phyloP scores from a whole-genome alignment of 1,139 yeast species.

The Blastobotrys indianensis region DNA sequence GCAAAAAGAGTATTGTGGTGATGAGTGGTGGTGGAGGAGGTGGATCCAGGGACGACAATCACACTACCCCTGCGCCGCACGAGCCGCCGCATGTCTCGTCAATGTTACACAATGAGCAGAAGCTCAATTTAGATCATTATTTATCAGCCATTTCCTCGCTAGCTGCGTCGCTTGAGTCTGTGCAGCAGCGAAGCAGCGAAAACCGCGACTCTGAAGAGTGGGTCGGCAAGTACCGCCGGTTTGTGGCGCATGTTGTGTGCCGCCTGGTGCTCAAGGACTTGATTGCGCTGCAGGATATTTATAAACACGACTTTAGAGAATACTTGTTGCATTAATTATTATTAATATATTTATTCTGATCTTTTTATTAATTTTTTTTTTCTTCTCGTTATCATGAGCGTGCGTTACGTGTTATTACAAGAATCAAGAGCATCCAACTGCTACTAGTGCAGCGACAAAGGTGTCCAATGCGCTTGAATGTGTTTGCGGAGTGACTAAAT shows the following conservation, averaged over 20 bases:
- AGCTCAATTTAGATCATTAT: conserved; percentile 13
- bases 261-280: conserved; percentile 24
- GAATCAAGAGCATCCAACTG: neutral
- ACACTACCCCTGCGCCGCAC: neutral
- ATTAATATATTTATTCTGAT: neutral
- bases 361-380: no score
- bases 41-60: neutral
- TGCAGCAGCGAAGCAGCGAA: conserved; percentile 12
- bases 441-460: conserved; percentile 2
- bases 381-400: neutral
- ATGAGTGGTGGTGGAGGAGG: no score
- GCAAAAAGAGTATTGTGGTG: conserved; percentile 13
- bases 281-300: conserved; percentile 18
- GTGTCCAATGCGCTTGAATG: conserved; percentile 10
- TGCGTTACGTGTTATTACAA: neutral
- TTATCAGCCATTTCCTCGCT: conserved; percentile 16
- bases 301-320: conserved; percentile 21
- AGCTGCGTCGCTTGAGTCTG: conserved; percentile 17
- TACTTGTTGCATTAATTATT: conserved; percentile 10
- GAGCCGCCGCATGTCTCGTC: no score
- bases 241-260: conserved; percentile 21
- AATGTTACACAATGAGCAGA: no score
- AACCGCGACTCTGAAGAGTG: conserved; percentile 15
- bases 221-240: conserved; percentile 20
- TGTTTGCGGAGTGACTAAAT: conserved; percentile 3